These are phyloP conservation scores for Naganishia sp. DNA, from an alignment of 1,284 basidiomycete genomes.

Conservation along the genomic window DNA sequence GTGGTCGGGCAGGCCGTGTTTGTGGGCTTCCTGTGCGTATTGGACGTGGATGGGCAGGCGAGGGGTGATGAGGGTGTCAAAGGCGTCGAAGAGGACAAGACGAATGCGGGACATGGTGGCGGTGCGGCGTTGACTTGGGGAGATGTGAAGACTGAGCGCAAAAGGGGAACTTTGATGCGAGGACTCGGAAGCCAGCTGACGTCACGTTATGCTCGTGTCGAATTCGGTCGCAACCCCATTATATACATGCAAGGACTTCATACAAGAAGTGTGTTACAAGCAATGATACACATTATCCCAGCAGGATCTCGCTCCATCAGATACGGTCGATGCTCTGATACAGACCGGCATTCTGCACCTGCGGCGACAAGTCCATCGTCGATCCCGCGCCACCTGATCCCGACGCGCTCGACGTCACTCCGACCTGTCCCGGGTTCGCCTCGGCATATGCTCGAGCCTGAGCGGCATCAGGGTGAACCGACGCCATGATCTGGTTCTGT, in stretches of 20 bases:
- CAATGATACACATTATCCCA: too few relatives aligned
- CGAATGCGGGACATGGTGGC: constrained; percentile 36
- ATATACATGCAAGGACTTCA: too few relatives aligned
- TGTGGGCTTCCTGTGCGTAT: constrained; percentile 50
- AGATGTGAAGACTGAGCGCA: too few relatives aligned
- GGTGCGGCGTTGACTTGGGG: too few relatives aligned
- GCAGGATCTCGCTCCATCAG: background rate
- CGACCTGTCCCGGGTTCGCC: constrained; percentile 22
- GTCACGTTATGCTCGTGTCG: background rate
- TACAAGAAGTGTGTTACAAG: too few relatives aligned
- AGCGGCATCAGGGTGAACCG: constrained; percentile 36
- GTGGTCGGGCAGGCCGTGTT: constrained; percentile 40
- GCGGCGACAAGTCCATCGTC: constrained; percentile 18
- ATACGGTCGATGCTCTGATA: constrained; percentile 17
- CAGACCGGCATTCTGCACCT: constrained; percentile 19
- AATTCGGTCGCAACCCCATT: background rate
- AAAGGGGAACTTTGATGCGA: background rate
- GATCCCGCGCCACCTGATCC: constrained; percentile 8
- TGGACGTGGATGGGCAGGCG: constrained; percentile 51
- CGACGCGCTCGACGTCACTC: background rate
- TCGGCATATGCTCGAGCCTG: constrained; percentile 21
- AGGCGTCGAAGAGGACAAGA: constrained; percentile 53
- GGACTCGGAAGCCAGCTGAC: background rate
- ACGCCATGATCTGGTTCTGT: constrained; percentile 47
- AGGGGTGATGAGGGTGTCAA: constrained; percentile 54